Evolutionary conservation across 306 rosid genomes (phyloP).

Genomic region (Cyclanthera cordifolia): DNA sequence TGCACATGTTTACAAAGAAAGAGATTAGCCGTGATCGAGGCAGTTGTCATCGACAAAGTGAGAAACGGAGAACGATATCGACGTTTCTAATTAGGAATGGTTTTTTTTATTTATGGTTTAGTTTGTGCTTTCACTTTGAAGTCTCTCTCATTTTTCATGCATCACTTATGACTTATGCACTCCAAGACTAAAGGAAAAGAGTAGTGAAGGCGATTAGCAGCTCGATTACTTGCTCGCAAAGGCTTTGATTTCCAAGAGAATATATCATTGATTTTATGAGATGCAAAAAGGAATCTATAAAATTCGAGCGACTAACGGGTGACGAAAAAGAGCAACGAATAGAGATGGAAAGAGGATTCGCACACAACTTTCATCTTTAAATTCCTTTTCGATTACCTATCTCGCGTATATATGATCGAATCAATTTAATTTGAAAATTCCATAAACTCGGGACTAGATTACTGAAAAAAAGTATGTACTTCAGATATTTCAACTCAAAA

Average conservation of each 20-base stretch:
- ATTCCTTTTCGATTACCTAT: too few species aligned
- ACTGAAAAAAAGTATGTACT: too few species aligned
- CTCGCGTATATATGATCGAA: too few species aligned
- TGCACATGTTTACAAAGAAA: conserved; percentile 23
- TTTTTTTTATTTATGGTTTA: neutral
- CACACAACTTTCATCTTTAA: too few species aligned
- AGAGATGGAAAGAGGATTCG: neutral
- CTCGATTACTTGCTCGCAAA: neutral
- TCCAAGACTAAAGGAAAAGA: neutral
- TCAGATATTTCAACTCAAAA: too few species aligned
- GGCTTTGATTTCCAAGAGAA: neutral
- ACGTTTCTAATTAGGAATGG: neutral
- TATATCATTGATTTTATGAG: neutral
- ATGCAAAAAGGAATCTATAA: neutral
- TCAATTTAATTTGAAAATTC: too few species aligned
- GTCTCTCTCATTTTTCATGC: neutral
- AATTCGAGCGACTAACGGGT: neutral
- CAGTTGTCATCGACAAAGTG: neutral
- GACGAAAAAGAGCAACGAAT: neutral
- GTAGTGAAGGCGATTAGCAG: neutral
- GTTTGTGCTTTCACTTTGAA: neutral
- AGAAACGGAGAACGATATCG: neutral
- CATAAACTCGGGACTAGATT: too few species aligned
- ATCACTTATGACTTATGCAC: neutral
- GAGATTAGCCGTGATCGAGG: neutral